Evolutionary conservation across 495 filamentous ascomycete species (phyloP).

Genomic region (Trypethelium eluteriae): DNA sequence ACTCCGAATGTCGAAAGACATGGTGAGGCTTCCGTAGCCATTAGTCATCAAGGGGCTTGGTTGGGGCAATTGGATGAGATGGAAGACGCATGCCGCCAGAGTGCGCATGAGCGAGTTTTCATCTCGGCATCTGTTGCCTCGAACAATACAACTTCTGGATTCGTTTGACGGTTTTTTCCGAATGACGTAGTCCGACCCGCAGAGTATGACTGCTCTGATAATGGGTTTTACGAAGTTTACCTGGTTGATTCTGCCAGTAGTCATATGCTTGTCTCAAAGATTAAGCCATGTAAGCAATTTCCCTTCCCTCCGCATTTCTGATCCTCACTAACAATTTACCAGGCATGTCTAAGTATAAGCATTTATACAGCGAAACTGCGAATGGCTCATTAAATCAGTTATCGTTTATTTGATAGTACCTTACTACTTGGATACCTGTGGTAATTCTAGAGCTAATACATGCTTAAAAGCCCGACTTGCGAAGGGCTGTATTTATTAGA

Average conservation of each 20-base stretch:
- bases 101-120: conserved; percentile 20
- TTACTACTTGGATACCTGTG: conserved; percentile 65
- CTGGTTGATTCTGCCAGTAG: conserved; percentile 66
- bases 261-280: conserved; percentile 69
- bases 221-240: conserved; percentile 46
- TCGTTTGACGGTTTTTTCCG: neutral
- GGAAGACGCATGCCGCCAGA: conserved; percentile 20
- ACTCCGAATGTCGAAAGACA: neutral
- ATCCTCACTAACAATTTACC: neutral
- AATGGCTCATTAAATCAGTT: conserved; percentile 68
- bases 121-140: conserved; percentile 19
- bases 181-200: neutral
- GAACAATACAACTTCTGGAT: conserved; percentile 8
- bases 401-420: conserved; percentile 67
- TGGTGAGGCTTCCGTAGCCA: neutral
- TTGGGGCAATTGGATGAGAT: conserved; percentile 29
- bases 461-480: conserved; percentile 56
- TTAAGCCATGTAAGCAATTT: conserved; percentile 49
- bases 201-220: neutral
- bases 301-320: neutral
- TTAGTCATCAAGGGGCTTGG: conserved; percentile 38
- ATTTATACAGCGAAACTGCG: conserved; percentile 63
- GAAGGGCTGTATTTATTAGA: conserved; percentile 64
- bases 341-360: conserved; percentile 61
- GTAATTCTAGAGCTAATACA: conserved; percentile 72